Percentiles rank a stretch among this genome's conserved stretches.
phyloP scores from a whole-genome alignment of 1,284 basidiomycete species.

The Apiotrichum sp. region DNA sequence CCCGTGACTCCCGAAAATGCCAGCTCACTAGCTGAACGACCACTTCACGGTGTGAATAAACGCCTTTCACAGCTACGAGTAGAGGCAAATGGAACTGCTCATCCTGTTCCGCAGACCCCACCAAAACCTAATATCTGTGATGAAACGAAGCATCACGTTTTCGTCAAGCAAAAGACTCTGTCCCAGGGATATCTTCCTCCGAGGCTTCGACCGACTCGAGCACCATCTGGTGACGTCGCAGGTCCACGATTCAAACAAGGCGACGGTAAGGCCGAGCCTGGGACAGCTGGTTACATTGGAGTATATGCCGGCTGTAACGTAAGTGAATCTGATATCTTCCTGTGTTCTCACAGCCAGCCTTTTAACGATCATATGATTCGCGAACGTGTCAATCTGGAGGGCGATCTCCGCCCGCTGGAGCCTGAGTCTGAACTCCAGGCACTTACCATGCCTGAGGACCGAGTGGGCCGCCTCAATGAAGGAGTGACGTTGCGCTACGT shows the following conservation, averaged over 20 bases:
- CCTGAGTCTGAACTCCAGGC: conserved; percentile 60
- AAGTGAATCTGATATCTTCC: conserved; percentile 21
- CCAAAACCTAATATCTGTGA: too few relatives aligned
- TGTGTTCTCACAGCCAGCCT: conserved; percentile 22
- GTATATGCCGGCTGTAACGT: conserved; percentile 57
- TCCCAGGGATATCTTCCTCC: neutral
- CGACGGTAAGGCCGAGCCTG: conserved; percentile 35
- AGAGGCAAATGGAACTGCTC: too few relatives aligned
- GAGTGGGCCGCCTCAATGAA: conserved; percentile 53
- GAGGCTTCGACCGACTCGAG: neutral
- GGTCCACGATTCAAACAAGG: neutral
- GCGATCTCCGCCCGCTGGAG: conserved; percentile 72
- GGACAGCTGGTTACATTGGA: conserved; percentile 59
- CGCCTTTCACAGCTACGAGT: too few relatives aligned
- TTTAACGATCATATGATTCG: conserved; percentile 63
- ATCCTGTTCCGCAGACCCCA: too few relatives aligned
- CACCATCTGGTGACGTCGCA: neutral
- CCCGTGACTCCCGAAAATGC: too few relatives aligned
- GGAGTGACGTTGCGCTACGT: conserved; percentile 47
- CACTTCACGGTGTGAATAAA: too few relatives aligned
- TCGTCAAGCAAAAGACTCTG: neutral
- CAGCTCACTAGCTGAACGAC: too few relatives aligned
- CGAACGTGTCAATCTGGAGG: conserved; percentile 75
- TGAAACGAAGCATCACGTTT: neutral
- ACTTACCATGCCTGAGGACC: conserved; percentile 58